Percentiles rank a stretch among this genome's conserved stretches.
These are phyloP conservation scores for Apiospora pterosperma DNA, from an alignment of 2,329 filamentous ascomycete species.

Conservation along the genomic window DNA sequence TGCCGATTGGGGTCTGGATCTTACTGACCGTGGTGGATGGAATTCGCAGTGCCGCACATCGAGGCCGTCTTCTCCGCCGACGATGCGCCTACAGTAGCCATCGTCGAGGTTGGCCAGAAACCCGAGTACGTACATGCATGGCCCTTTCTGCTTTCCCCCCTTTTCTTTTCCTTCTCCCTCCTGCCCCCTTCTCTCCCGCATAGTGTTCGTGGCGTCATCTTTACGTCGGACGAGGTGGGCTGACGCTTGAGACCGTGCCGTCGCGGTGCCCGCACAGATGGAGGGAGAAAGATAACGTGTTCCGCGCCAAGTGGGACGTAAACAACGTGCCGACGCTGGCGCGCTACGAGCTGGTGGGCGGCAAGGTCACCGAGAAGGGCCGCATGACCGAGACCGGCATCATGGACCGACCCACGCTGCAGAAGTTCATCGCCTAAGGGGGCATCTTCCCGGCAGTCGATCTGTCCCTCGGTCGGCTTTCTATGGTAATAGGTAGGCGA, in stretches of 20 bases:
- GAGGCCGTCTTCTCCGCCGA: constrained; percentile 24
- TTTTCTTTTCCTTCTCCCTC: not conserved
- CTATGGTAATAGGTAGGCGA: not conserved
- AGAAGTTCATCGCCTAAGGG: constrained; percentile 15
- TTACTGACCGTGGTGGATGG: not conserved
- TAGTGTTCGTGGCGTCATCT: no score
- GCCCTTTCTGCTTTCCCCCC: not conserved
- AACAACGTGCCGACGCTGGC: constrained; percentile 31
- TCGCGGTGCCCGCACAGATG: no score
- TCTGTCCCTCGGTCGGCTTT: no score
- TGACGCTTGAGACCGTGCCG: not conserved
- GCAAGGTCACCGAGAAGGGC: constrained; percentile 26
- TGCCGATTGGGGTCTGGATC: not conserved
- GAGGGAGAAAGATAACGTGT: constrained; percentile 29
- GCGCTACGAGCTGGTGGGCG: constrained; percentile 28
- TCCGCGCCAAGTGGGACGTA: constrained; percentile 31
- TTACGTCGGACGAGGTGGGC: not conserved
- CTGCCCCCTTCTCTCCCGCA: not conserved
- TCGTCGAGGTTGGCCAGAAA: constrained; percentile 32
- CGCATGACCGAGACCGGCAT: constrained; percentile 29
- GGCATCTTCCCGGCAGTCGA: not conserved
- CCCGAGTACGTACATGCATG: constrained; percentile 22
- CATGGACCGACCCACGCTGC: constrained; percentile 21
- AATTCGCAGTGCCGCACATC: constrained; percentile 23
- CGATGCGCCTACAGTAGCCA: constrained; percentile 20